Base-by-base conservation (phyloP, 352 stramenopile species). In the Globisporangium camurandrum region DNA sequence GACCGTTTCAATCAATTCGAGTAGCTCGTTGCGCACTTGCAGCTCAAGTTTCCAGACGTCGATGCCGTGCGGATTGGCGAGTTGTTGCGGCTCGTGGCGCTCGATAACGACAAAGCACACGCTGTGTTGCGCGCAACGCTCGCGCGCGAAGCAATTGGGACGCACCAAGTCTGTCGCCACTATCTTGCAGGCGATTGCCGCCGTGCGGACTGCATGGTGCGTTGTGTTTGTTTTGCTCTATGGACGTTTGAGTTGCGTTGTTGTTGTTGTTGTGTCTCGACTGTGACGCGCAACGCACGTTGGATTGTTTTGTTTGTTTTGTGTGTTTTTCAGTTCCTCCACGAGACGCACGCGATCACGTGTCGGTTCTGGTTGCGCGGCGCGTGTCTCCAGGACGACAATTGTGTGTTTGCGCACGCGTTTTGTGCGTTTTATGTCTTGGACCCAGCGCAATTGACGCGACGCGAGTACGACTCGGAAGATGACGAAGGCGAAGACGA, bases 331-430 rank as follows among this genome's bases (percentile, higher is more conserved):
- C 57, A 93, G 82, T 93, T 93, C 65, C 56, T 93, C 33, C 82
- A 93, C 54, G 78, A 91, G 54, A 93, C 82, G 46, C 59, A 91
- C 62, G 66, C 61, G 34, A 85, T 93, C 49, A 89, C 82, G 41
- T 93, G 82, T 52, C 82, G 82, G 44, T 93, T 90, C 38, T 93
- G 82, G 82, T 62, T 93, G 28, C 79, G 82, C 12, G 82, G 82
- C 26, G 69, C 76, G 46, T 93, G 82, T 47, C 62, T 90, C 48
- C 79, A 93, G 61, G 71, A 59, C 7, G 72, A 90, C 40, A 66
- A 86, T 37, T 93, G 82, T 51, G 77, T 88, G 2, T 93, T 93
- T 56, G 71, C 80, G 12, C 82, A 93, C 64, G 74, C 83, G 56
- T 91, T 91, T 45, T 73, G 61, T 49, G 77, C 89, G 61, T 84